Conservation (phyloP, 1,284 basidiomycete species). For the Coriolopsis trogii region DNA sequence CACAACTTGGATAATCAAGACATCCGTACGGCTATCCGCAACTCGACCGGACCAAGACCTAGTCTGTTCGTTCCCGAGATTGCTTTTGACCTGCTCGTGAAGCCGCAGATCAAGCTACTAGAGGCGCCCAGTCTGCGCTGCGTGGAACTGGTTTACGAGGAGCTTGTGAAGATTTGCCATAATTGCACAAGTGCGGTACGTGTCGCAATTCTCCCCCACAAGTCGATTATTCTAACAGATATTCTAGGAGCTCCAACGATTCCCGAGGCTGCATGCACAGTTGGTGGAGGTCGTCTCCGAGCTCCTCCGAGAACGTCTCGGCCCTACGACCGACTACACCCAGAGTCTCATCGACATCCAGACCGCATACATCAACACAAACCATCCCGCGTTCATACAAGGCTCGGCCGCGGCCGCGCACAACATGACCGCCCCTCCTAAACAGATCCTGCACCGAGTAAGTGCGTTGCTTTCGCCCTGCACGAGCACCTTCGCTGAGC, state of each 20-base stretch:
- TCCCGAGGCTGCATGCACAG: conserved; percentile 92
- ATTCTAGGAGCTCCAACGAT: conserved; percentile 90
- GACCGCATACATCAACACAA: conserved; percentile 99
- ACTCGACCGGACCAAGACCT: conserved; percentile 96
- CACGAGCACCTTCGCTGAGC: conserved; percentile 6
- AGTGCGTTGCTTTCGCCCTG: conserved; percentile 26
- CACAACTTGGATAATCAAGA: conserved; percentile 92
- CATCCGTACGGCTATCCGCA: conserved; percentile 97
- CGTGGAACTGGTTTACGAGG: conserved; percentile 98
- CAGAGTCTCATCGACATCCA: conserved; percentile 97
- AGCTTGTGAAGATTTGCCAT: conserved; percentile 99
- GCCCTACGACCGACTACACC: conserved; percentile 96
- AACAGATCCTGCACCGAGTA: conserved; percentile 54
- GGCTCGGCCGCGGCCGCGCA: conserved; percentile 63
- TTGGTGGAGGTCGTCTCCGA: conserved; percentile 98
- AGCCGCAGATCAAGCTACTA: conserved; percentile 97
- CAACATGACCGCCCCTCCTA: conserved; percentile 43
- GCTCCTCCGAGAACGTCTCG: conserved; percentile 91
- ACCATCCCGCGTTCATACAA: conserved; percentile 88
- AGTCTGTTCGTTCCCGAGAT: conserved; percentile 97
- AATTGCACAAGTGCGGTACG: conserved; percentile 90
- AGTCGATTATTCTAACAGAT: background rate
- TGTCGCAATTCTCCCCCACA: conserved; percentile 13
- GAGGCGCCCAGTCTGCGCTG: conserved; percentile 94
- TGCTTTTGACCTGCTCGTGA: conserved; percentile 96